Base-by-base conservation (phyloP, 2,329 filamentous ascomycete species). In the Fusarium sp. region DNA sequence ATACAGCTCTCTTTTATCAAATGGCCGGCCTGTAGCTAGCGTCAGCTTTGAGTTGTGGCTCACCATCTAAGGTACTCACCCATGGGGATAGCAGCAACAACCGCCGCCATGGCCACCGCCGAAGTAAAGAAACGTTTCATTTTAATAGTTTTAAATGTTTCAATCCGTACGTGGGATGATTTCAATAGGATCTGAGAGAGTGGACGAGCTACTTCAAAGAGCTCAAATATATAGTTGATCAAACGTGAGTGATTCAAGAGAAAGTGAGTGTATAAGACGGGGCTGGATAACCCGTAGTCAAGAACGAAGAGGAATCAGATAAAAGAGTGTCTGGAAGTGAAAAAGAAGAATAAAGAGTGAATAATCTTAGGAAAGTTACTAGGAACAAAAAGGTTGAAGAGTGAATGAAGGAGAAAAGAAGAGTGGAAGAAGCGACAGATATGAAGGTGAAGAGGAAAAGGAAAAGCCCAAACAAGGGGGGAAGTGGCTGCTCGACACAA, bases 91-190 rank as follows among this genome's bases (percentile, higher is more conserved):
- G 70, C 71, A 47, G 65, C 44, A 52, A 71, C 71, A 20, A 73
- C 56, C 11, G 68, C 68, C 32, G 68, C 68, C 49, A 77, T 63
- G 30, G 67, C 72, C 47, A 77, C 32, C 18, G 64, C 74, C 27
- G 76, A 74, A 52, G 75, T 58, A 20, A 79, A 59, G 49, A 73
- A 56, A 18, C 51, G 63, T 34, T 61, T 68, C 56, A 74, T 22
- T 18, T 65, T 44, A 76, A 79, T 71, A 68, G 38, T 66, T 14
- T 11, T 20, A 32, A 53, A 18, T 47, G 12, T 38, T 44, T 40
- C n/a, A 34, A 32, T 30, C 30, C 20, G n/a, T 30, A 59, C 22
- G 44, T 45, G 55, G 30, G 20, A 20, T 54, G 11, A 29, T 38
- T n/a, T 42, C 34, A n/a, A 25, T 27, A 47, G 44, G 34, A 44